Percentiles rank a stretch among this genome's conserved stretches.
Conservation (phyloP, 1,284 basidiomycete species). For the Rhodotorula glutinis region DNA sequence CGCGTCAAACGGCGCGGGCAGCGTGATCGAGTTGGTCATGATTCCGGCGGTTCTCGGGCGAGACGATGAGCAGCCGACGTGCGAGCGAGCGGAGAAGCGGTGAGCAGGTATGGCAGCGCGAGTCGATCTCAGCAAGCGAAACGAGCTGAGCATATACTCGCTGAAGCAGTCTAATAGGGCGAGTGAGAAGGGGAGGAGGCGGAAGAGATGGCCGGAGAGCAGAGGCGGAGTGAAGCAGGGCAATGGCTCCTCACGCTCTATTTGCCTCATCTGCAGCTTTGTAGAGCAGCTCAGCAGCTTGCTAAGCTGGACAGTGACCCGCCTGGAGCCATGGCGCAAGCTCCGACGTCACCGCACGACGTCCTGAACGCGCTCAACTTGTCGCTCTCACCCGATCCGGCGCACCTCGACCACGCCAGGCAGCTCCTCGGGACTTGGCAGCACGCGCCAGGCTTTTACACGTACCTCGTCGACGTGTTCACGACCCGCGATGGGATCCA, state of each 20-base stretch:
- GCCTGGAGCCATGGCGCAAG: background rate
- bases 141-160: background rate
- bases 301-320: no score
- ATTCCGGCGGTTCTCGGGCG: background rate
- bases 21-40: slow-evolving; percentile 44
- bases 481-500: slow-evolving; percentile 10
- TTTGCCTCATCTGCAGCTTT: background rate
- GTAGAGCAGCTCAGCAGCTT: background rate
- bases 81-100: background rate
- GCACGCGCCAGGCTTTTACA: slow-evolving; percentile 35
- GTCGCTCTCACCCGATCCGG: slow-evolving; percentile 32
- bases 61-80: background rate
- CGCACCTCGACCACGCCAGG: slow-evolving; percentile 21
- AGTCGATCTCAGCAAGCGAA: background rate
- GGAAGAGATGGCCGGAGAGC: no score
- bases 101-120: background rate
- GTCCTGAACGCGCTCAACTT: slow-evolving; percentile 27
- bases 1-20: slow-evolving; percentile 72
- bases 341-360: slow-evolving; percentile 12
- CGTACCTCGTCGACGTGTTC: slow-evolving; percentile 34
- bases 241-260: no score
- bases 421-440: slow-evolving; percentile 31
- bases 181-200: background rate
- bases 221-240: no score
- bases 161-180: background rate